phyloP scores from a whole-genome alignment of 345 rosid species.

The Corymbia maculata region DNA sequence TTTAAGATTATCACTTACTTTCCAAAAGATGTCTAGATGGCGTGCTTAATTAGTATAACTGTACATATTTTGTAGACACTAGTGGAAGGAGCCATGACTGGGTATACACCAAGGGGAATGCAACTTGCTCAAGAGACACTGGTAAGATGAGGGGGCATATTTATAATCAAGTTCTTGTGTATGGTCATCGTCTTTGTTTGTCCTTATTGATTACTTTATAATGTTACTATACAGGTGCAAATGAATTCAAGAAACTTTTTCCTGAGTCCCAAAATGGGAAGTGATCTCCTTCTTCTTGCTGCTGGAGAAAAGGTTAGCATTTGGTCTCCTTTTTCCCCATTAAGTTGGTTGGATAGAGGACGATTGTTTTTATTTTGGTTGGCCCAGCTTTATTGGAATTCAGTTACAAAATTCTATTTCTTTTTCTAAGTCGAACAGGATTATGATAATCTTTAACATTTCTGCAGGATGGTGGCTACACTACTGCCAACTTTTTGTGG shows the following conservation, averaged over 20 bases:
- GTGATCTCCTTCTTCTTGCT: slow-evolving; percentile 67
- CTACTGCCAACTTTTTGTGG: slow-evolving; percentile 82
- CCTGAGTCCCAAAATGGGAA: slow-evolving; percentile 53
- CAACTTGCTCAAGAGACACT: slow-evolving; percentile 76
- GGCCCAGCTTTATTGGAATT: neutral
- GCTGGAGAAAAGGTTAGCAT: slow-evolving; percentile 79
- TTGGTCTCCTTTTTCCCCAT: neutral
- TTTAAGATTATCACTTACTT: neutral
- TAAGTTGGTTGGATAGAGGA: neutral
- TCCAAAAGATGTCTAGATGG: neutral
- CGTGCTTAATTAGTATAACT: neutral
- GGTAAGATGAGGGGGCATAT: slow-evolving; percentile 26
- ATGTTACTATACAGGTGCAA: slow-evolving; percentile 31
- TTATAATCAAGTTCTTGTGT: neutral
- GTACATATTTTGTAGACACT: slow-evolving; percentile 47
- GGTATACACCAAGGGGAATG: slow-evolving; percentile 80
- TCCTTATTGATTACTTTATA: neutral
- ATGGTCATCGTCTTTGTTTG: neutral
- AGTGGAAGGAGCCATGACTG: slow-evolving; percentile 82
- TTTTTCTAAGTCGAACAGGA: neutral
- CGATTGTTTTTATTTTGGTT: neutral
- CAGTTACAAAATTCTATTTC: neutral
- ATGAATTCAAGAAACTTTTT: slow-evolving; percentile 49
- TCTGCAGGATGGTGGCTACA: slow-evolving; percentile 75
- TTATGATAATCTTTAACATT: neutral